Conservation (phyloP, 202 grass and related monocot species). For the Carex sylvatica region DNA sequence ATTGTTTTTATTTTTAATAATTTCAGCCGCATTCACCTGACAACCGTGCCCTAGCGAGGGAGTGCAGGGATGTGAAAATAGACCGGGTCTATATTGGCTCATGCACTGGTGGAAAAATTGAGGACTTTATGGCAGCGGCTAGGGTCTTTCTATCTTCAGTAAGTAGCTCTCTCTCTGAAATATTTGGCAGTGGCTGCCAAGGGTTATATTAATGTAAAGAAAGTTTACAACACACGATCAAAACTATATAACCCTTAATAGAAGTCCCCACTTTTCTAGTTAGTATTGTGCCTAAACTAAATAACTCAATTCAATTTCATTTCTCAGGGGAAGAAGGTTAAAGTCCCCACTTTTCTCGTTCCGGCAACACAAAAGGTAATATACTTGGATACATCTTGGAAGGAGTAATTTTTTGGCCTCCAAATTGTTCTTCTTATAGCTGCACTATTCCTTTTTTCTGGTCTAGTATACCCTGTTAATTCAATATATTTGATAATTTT, state of each 20-base stretch:
- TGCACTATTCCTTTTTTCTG: background rate
- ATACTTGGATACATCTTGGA: background rate
- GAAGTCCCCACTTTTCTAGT: background rate
- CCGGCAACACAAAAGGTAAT: slow-evolving; percentile 90
- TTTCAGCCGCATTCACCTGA: slow-evolving; percentile 94
- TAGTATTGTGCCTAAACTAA: background rate
- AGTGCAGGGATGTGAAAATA: slow-evolving; percentile 90
- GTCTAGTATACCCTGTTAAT: too few relatives aligned
- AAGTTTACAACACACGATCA: too few relatives aligned
- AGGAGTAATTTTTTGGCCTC: background rate
- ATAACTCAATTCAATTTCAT: slow-evolving; percentile 10
- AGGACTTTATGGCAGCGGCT: slow-evolving; percentile 83
- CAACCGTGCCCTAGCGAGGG: slow-evolving; percentile 83
- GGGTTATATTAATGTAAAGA: too few relatives aligned
- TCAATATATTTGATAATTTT: too few relatives aligned
- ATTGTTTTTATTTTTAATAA: slow-evolving; percentile 7
- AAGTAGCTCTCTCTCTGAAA: slow-evolving; percentile 23
- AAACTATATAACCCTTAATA: too few relatives aligned
- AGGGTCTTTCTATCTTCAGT: slow-evolving; percentile 87
- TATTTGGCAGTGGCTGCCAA: too few relatives aligned
- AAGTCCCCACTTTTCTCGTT: slow-evolving; percentile 91
- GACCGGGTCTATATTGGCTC: slow-evolving; percentile 94
- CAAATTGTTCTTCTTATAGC: background rate
- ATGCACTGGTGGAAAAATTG: slow-evolving; percentile 91
- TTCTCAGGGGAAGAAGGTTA: slow-evolving; percentile 68